These are phyloP conservation scores for Rutstroemia sp. DNA, from an alignment of 2,329 filamentous ascomycete genomes.

Conservation along the genomic window DNA sequence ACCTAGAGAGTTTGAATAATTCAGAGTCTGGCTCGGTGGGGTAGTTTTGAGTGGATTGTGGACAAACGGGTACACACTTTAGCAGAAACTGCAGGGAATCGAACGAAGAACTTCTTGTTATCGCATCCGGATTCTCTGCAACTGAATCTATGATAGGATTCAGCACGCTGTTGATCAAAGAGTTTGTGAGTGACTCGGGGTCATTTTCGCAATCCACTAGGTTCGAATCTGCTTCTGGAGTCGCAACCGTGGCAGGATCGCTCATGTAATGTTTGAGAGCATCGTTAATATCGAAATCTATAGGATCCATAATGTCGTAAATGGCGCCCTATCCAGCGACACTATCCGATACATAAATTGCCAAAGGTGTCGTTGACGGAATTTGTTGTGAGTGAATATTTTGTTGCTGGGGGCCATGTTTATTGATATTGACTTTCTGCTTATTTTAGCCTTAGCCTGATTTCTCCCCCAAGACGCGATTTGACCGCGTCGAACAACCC, in stretches of 20 bases:
- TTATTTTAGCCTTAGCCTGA: background rate
- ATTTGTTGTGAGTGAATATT: conserved; percentile 1
- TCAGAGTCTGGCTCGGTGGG: conserved; percentile 50
- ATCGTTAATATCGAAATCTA: conserved; percentile 92
- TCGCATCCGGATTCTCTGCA: conserved; percentile 83
- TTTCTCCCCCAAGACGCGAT: background rate
- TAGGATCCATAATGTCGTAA: conserved; percentile 52
- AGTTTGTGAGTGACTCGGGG: conserved; percentile 66
- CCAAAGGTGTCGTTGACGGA: background rate
- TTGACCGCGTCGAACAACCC: conserved; percentile 6
- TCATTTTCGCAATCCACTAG: conserved; percentile 91
- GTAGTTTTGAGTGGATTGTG: conserved; percentile 29
- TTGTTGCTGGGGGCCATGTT: conserved; percentile 7
- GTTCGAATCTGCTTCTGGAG: conserved; percentile 74
- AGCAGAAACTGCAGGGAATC: conserved; percentile 93
- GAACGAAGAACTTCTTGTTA: conserved; percentile 70
- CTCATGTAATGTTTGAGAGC: conserved; percentile 95
- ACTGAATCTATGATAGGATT: conserved; percentile 91
- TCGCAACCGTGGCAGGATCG: conserved; percentile 76
- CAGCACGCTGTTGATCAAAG: conserved; percentile 74
- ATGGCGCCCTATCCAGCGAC: background rate
- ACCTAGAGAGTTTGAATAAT: conserved; percentile 63
- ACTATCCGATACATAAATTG: conserved; percentile 5
- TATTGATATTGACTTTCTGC: conserved; percentile 11
- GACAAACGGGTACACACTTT: conserved; percentile 72